phyloP scores from a whole-genome alignment of 345 rosid genomes.

The Aegle marmelos region DNA sequence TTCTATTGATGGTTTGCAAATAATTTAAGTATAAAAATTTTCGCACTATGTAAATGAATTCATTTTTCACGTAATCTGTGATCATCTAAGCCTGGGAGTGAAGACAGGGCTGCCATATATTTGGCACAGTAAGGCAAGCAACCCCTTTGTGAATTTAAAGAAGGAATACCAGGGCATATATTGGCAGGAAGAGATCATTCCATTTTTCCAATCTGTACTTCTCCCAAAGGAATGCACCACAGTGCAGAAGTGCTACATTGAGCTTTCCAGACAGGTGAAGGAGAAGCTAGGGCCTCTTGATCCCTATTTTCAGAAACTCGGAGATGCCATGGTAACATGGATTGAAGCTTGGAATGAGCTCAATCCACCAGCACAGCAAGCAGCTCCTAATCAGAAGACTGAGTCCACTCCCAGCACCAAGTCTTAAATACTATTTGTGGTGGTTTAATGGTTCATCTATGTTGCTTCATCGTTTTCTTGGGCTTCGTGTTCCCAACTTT shows the following conservation, averaged over 20 bases:
- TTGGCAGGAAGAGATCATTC: slow-evolving; percentile 41
- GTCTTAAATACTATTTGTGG: background rate
- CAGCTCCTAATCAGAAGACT: background rate
- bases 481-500: too few relatives aligned
- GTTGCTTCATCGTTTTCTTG: too few relatives aligned
- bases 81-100: slow-evolving; percentile 28
- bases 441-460: too few relatives aligned
- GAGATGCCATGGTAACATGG: slow-evolving; percentile 40
- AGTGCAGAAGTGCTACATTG: slow-evolving; percentile 28
- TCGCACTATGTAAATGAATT: background rate
- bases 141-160: slow-evolving; percentile 36
- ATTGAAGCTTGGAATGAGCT: slow-evolving; percentile 38
- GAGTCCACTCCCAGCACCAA: background rate
- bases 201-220: slow-evolving; percentile 31
- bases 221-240: slow-evolving; percentile 36
- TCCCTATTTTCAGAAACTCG: slow-evolving; percentile 34
- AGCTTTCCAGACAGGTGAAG: slow-evolving; percentile 33
- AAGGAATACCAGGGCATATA: slow-evolving; percentile 39
- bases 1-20: background rate
- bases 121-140: slow-evolving; percentile 36
- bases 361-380: slow-evolving; percentile 6
- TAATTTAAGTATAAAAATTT: too few relatives aligned
- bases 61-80: slow-evolving; percentile 29
- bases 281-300: slow-evolving; percentile 27
- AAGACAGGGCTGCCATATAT: slow-evolving; percentile 37